Evolutionary conservation across 352 stramenopile genomes (phyloP).

Genomic region (Globisporangium emineosum): DNA sequence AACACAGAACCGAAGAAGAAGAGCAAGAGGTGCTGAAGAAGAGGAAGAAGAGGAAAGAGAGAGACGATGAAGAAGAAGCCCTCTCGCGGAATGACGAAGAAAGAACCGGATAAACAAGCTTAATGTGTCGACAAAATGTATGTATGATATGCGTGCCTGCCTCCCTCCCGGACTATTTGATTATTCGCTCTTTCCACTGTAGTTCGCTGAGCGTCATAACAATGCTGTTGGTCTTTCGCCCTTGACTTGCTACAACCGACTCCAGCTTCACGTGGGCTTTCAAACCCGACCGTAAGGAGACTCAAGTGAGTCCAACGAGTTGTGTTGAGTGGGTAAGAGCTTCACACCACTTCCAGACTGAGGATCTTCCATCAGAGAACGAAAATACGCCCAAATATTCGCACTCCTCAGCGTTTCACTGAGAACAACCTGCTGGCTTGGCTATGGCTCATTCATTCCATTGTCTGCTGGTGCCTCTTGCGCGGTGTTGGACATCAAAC

Average conservation of each 20-base stretch:
- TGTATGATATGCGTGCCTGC: constrained; percentile 4
- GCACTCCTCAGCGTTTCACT: background rate
- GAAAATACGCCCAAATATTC: background rate
- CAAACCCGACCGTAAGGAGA: no score
- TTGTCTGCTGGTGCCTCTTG: background rate
- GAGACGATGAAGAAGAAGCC: background rate
- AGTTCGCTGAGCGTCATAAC: background rate
- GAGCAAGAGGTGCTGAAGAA: background rate
- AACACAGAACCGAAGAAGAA: background rate
- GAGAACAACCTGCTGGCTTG: background rate
- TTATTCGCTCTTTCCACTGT: background rate
- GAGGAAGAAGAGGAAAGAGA: background rate
- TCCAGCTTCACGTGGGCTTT: background rate
- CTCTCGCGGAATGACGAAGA: background rate
- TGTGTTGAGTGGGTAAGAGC: no score
- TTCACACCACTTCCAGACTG: background rate
- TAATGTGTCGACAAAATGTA: constrained; percentile 12
- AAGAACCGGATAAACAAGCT: background rate
- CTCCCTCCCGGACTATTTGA: background rate
- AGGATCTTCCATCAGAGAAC: background rate
- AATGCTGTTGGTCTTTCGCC: no score
- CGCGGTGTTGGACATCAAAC: background rate
- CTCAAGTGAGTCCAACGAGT: no score
- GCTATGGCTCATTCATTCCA: no score
- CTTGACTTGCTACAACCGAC: background rate